A percentile compares a stretch with the other conserved stretches of the same genome.
phyloP scores from a whole-genome alignment of 2,329 filamentous ascomycete genomes.

The Fusarium sp. region DNA sequence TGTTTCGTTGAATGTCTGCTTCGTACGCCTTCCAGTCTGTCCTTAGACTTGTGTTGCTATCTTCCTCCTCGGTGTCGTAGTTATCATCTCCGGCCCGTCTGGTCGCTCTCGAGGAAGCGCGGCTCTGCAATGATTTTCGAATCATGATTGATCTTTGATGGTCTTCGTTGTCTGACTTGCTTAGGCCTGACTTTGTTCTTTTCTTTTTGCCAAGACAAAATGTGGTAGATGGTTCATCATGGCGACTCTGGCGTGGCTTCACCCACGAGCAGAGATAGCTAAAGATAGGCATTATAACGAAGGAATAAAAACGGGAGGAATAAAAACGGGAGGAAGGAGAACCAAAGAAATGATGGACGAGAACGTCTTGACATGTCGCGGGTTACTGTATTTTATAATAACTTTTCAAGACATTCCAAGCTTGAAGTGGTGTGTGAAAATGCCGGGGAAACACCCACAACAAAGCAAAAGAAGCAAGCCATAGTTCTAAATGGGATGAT shows the following conservation, averaged over 20 bases:
- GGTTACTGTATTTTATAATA: constrained; percentile 9
- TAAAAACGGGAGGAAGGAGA: background rate
- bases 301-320: background rate
- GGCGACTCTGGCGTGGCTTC: constrained; percentile 33
- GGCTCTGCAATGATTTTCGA: constrained; percentile 57
- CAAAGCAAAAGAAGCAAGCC: constrained; percentile 9
- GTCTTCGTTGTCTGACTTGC: constrained; percentile 50
- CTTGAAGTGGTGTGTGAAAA: constrained; percentile 18
- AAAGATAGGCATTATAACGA: constrained; percentile 37
- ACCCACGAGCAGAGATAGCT: constrained; percentile 43
- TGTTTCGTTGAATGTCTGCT: constrained; percentile 50
- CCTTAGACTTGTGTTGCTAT: constrained; percentile 36
- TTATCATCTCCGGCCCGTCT: constrained; percentile 20
- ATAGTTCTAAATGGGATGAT: constrained; percentile 24
- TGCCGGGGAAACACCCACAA: constrained; percentile 28
- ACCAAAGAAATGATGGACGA: constrained; percentile 12
- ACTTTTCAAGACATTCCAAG: constrained; percentile 14
- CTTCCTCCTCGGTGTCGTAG: constrained; percentile 39
- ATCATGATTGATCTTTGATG: constrained; percentile 56
- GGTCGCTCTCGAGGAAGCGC: constrained; percentile 41
- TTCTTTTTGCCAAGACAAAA: constrained; percentile 42
- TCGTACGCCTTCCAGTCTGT: constrained; percentile 57
- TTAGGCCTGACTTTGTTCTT: constrained; percentile 28
- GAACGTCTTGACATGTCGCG: background rate
- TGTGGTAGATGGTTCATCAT: constrained; percentile 28